Evolutionary conservation across 2,329 filamentous ascomycete genomes (phyloP), one percentile per base, ranked within the genome.

Genomic region (Aspergillus sp.): DNA sequence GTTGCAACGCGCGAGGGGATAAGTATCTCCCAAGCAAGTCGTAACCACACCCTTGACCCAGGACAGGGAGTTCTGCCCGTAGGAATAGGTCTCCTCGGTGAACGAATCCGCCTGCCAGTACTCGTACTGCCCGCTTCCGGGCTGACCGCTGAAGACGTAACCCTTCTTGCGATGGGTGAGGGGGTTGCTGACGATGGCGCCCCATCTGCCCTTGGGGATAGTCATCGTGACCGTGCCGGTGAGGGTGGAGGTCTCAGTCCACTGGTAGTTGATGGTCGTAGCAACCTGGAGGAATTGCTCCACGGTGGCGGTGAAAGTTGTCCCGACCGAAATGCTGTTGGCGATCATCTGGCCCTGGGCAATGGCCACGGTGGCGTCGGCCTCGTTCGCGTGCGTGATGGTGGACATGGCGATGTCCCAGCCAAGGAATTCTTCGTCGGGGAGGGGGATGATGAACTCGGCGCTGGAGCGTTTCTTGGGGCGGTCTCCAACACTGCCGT

Each of bases 341-440:
- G 57, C 55, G 38, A 59, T 44, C 8, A 10, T 50, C 20, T 58
- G 53, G 20, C 57, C 55, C 1, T 49, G 16, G 11, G 45, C 42
- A 17, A 59, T 57, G n/a, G 57, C 46, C 3, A 53, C 52, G 11
- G 52, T 59, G 19, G 52, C 55, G 17, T 48, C 46, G 16, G 52
- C 55, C 17, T 52, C 48, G 47, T 59, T 59, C 45, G 57, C 57
- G 32, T 58, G 55, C 4, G 45, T 42, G 16, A 59, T 42, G 41
- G 55, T 52, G 14, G 57, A 59, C 57, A 59, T 59, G 30, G 55
- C 26, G 17, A 58, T 51, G 38, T 59, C 55, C 57, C 57, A 59
- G 47, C 55, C 55, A 13, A 59, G 57, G 32, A 59, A 59, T 35
- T 58, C 53, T 10, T 49, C 38, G 17, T 58, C 55, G 9, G 55